Percentiles rank a stretch among this genome's conserved stretches.
phyloP scores from a whole-genome alignment of 1,284 basidiomycete genomes.

The Ustilago curta region DNA sequence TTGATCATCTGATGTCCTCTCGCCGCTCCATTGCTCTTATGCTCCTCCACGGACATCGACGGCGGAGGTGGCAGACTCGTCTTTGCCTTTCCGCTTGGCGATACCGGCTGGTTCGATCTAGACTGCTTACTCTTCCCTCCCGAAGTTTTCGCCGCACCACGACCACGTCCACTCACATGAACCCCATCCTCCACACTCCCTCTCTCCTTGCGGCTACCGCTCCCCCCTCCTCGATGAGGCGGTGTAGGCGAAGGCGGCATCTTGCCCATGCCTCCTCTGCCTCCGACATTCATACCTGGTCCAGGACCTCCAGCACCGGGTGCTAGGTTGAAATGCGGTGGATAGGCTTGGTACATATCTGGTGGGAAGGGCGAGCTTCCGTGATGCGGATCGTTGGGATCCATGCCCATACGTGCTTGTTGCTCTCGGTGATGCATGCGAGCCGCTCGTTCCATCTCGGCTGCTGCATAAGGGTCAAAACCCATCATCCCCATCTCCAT shows the following conservation, averaged over 20 bases:
- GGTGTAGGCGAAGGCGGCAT: slow-evolving; percentile 42
- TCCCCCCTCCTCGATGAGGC: slow-evolving; percentile 32
- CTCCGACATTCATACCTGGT: slow-evolving; percentile 5
- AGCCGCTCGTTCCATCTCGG: slow-evolving; percentile 50
- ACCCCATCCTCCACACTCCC: slow-evolving; percentile 22
- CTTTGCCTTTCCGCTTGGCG: slow-evolving; percentile 18
- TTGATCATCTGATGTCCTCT: slow-evolving; percentile 3
- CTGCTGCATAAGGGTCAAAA: slow-evolving; percentile 42
- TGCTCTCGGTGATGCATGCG: slow-evolving; percentile 52
- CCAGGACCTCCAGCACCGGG: slow-evolving; percentile 26
- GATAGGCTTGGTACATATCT: slow-evolving; percentile 44
- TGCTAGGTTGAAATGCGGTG: slow-evolving; percentile 34
- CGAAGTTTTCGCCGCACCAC: slow-evolving; percentile 23
- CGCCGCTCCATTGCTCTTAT: slow-evolving; percentile 4
- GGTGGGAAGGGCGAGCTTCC: slow-evolving; percentile 44
- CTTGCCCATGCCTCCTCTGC: slow-evolving; percentile 6
- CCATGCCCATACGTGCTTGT: slow-evolving; percentile 36
- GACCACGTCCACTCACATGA: slow-evolving; percentile 22
- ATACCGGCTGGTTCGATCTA: slow-evolving; percentile 18
- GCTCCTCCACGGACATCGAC: slow-evolving; percentile 22
- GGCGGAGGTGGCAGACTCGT: slow-evolving; percentile 41
- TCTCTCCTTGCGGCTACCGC: slow-evolving; percentile 32
- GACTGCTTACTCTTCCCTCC: slow-evolving; percentile 31
- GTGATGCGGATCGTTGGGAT: slow-evolving; percentile 41
- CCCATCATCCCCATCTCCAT: slow-evolving; percentile 50